Evolutionary conservation across 2,329 filamentous ascomycete species (phyloP).

Genomic region (Xylaria sp.): DNA sequence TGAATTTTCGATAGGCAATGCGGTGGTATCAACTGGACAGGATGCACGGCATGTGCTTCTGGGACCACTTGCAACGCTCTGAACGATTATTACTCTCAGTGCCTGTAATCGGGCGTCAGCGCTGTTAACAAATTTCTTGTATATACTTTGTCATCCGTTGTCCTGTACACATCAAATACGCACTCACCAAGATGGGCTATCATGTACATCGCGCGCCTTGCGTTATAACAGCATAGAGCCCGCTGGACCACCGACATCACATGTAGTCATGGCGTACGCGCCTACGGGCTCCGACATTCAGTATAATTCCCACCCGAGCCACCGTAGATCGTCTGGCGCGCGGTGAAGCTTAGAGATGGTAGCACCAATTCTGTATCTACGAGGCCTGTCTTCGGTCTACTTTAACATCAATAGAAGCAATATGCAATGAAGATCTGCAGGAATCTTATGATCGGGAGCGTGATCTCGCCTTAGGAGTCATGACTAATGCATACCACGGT

Average conservation of each 20-base stretch:
- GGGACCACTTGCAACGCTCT: conserved; percentile 49
- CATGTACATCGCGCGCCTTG: background rate
- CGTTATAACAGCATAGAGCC: background rate
- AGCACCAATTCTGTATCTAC: too few species aligned
- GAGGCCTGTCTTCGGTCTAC: too few species aligned
- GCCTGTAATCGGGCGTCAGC: conserved; percentile 17
- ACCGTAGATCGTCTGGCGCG: too few species aligned
- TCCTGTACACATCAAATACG: background rate
- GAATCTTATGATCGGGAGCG: too few species aligned
- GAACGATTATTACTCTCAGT: conserved; percentile 39
- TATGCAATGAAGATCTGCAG: too few species aligned
- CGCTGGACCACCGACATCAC: too few species aligned
- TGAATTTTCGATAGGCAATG: conserved; percentile 47
- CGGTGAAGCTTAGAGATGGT: too few species aligned
- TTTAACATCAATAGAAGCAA: too few species aligned
- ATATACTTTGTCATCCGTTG: conserved; percentile 11
- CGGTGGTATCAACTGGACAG: conserved; percentile 52
- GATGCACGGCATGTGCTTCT: conserved; percentile 50
- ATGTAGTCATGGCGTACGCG: too few species aligned
- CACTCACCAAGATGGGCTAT: background rate
- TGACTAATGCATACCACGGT: background rate
- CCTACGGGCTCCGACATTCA: too few species aligned
- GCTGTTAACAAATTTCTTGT: conserved; percentile 6
- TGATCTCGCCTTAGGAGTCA: background rate
- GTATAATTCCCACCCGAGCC: too few species aligned